Conservation (phyloP, 352 stramenopile species). For the Globisporangium irregulare region DNA sequence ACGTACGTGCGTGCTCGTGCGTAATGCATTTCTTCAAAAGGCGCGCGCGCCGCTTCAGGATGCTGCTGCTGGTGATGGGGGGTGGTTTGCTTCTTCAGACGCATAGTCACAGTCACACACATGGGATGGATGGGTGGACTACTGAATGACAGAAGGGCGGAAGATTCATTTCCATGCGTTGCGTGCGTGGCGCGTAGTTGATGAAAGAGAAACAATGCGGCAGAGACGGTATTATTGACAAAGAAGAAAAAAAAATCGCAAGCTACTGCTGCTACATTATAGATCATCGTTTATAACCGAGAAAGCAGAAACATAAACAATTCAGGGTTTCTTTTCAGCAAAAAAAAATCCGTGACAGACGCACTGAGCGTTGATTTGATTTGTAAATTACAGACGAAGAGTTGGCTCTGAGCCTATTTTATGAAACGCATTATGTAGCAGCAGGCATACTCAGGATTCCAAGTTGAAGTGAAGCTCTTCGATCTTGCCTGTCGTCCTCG, state of each 20-base stretch:
- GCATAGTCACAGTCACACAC: too few relatives aligned
- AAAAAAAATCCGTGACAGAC: neutral
- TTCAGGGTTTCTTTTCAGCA: neutral
- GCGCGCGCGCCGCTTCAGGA: too few relatives aligned
- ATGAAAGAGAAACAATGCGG: neutral
- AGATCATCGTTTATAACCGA: neutral
- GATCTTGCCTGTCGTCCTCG: neutral
- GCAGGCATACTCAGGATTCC: neutral
- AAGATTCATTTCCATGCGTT: neutral
- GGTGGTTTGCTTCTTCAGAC: neutral
- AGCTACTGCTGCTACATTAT: neutral
- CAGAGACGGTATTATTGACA: neutral
- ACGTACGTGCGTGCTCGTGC: too few relatives aligned
- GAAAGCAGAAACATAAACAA: neutral
- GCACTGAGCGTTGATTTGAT: neutral
- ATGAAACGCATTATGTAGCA: neutral
- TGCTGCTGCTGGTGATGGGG: too few relatives aligned
- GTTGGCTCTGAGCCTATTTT: neutral
- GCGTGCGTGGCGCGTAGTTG: neutral
- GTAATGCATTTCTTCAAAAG: too few relatives aligned
- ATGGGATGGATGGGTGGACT: too few relatives aligned
- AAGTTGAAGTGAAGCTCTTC: neutral
- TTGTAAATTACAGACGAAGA: neutral
- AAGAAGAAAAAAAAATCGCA: neutral
- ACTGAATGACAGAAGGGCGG: neutral